A percentile compares a stretch with the other conserved stretches of the same genome.
Evolutionary conservation across 768 basidiomycete species (phyloP).

Genomic region (Lactarius tabidus): DNA sequence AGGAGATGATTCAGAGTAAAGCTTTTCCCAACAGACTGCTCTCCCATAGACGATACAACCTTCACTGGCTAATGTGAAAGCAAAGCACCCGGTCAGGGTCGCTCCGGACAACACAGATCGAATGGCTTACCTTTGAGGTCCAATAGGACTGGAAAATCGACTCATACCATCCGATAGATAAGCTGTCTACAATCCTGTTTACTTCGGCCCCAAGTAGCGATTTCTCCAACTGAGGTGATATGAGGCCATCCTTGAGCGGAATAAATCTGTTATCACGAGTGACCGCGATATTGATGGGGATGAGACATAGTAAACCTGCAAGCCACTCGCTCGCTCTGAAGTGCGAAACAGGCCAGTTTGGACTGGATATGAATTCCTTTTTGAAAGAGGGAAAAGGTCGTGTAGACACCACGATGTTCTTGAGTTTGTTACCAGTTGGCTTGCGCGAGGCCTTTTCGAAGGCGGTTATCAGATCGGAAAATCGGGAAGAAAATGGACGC

Average conservation of each 20-base stretch:
- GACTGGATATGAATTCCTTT: slow-evolving; percentile 3
- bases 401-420: slow-evolving; percentile 36
- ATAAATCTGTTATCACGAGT: slow-evolving; percentile 57
- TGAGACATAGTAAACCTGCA: slow-evolving; percentile 55
- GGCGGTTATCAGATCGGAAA: slow-evolving; percentile 39
- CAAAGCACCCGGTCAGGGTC: neutral
- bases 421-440: slow-evolving; percentile 45
- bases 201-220: slow-evolving; percentile 58
- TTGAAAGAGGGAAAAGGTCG: slow-evolving; percentile 32
- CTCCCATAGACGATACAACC: slow-evolving; percentile 37
- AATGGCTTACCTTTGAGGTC: slow-evolving; percentile 43
- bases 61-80: slow-evolving; percentile 46
- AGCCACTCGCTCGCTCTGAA: slow-evolving; percentile 59
- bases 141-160: slow-evolving; percentile 57
- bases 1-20: neutral
- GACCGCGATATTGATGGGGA: slow-evolving; percentile 61
- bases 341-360: slow-evolving; percentile 32
- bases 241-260: slow-evolving; percentile 58
- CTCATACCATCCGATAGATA: slow-evolving; percentile 64
- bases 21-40: neutral
- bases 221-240: slow-evolving; percentile 46
- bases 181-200: slow-evolving; percentile 47
- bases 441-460: slow-evolving; percentile 52
- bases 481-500: slow-evolving; percentile 40
- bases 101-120: neutral